Conservation (phyloP, 164 flowering plant genomes). For the Santalum album region DNA sequence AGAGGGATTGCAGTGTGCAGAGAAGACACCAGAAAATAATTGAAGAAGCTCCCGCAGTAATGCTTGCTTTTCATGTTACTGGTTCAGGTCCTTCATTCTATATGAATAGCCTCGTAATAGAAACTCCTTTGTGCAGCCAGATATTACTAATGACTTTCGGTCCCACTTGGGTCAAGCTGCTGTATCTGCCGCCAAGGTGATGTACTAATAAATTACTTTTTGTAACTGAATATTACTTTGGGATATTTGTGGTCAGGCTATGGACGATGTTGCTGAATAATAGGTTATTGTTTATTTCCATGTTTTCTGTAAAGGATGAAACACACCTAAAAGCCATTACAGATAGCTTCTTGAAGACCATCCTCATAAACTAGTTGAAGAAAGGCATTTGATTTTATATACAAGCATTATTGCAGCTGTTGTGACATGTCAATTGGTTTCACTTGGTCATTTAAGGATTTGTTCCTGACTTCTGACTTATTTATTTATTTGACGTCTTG, state of each 20-base stretch:
- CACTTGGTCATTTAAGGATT: too few species aligned
- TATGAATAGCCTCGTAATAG: conserved; percentile 14
- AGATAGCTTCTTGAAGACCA: too few species aligned
- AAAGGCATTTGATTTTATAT: too few species aligned
- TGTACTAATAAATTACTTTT: neutral
- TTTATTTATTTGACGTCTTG: conserved; percentile 1
- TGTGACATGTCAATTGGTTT: too few species aligned
- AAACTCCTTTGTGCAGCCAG: conserved; percentile 66
- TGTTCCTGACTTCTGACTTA: neutral
- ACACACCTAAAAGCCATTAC: neutral
- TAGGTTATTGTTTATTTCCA: too few species aligned
- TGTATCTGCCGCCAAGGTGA: conserved; percentile 97
- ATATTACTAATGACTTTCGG: conserved; percentile 59
- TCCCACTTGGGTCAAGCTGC: conserved; percentile 87
- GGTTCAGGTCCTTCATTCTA: conserved; percentile 10
- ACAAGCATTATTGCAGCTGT: too few species aligned
- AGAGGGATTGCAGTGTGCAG: conserved; percentile 99
- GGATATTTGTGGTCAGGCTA: too few species aligned
- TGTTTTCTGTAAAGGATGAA: too few species aligned
- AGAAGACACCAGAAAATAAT: conserved; percentile 99
- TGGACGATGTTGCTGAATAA: too few species aligned
- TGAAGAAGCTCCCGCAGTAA: conserved; percentile 99
- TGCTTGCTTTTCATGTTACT: conserved; percentile 9
- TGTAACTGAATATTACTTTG: neutral
- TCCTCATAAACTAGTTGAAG: too few species aligned